Base-by-base conservation (phyloP, 2,329 filamentous ascomycete species). In the Trichothecium sympodiale region DNA sequence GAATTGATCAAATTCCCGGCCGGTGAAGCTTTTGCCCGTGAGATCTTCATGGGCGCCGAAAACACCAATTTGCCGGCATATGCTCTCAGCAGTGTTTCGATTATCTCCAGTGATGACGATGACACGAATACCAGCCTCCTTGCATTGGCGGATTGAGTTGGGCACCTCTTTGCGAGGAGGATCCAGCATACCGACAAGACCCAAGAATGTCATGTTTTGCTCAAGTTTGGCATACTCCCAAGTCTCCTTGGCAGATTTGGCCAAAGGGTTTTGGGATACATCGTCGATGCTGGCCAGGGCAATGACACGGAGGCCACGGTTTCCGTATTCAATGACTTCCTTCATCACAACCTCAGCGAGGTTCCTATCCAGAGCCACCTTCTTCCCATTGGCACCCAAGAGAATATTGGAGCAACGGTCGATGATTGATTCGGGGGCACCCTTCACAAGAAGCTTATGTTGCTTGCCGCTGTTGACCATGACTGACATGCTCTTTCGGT, bases 401-500 rank as follows among this genome's bases (percentile, higher is more conserved):
- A 96, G 58, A 31, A 79, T 74, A 52, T 89, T 77, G 33, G 85
- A 82, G 67, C 91, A 98, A 41, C 93, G 83, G 49, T 94, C 89
- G 42, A 98, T 74, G 47, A 98, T 80, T 10, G 87, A 86, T 60
- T 98, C 91, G 5, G 91, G 91, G 15, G 93, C 91, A 50, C 91
- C 91, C 65, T 98, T 98, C 46, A 98, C 88, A 33, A 98, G 72
- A 9, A 98, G 77, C 56, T 82, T 87, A 62, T 91, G 77, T 35
- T 77, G 61, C 34, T 69, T 67, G 38, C 74, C 80, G 37, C 73
- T 71, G 45, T 81, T 73, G 43, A 93, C 85, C 40, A 96, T 66
- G 26, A 98, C 93, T 33, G 91, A 98, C 91, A 98, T 98, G 61
- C 89, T 96, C 75, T 98, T 98, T 43, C 91, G 78, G 60, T 98